A percentile compares a stretch with the other conserved stretches of the same genome.
phyloP scores from a whole-genome alignment of 805 yeast species.

The Metschnikowia koreensis region DNA sequence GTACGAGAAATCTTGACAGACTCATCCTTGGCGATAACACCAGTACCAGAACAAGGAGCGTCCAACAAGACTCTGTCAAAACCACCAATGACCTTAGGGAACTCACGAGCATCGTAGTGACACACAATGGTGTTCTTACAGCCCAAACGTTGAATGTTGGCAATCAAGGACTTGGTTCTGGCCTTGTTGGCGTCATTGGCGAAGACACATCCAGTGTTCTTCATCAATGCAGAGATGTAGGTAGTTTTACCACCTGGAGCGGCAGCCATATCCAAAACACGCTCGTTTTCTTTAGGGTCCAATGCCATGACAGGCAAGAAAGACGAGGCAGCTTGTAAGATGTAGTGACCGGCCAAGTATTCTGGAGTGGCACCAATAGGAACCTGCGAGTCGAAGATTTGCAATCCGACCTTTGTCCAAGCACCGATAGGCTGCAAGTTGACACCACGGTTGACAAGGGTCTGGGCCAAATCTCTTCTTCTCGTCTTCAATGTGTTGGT shows the following conservation, averaged over 20 bases:
- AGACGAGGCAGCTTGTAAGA: constrained; percentile 97
- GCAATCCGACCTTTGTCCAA: constrained; percentile 98
- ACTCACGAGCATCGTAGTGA: constrained; percentile 97
- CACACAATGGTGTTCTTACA: constrained; percentile 96
- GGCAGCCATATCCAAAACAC: constrained; percentile 97
- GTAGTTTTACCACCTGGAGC: constrained; percentile 99
- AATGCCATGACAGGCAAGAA: constrained; percentile 97
- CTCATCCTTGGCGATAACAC: constrained; percentile 97
- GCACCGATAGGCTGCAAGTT: constrained; percentile 94
- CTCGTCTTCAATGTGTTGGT: constrained; percentile 95
- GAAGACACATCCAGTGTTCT: constrained; percentile 94
- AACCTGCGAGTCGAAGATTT: constrained; percentile 97
- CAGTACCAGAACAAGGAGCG: constrained; percentile 99
- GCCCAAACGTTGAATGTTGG: constrained; percentile 95
- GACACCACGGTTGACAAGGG: constrained; percentile 93
- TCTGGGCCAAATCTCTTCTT: constrained; percentile 93
- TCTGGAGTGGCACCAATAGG: constrained; percentile 99
- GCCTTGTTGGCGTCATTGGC: constrained; percentile 97
- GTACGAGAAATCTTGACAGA: constrained; percentile 91
- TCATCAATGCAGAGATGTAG: constrained; percentile 92
- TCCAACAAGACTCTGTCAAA: constrained; percentile 92
- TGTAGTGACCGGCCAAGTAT: constrained; percentile 95
- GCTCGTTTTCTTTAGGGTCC: constrained; percentile 95
- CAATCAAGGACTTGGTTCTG: constrained; percentile 93
- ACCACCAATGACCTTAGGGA: constrained; percentile 97